A percentile compares a stretch with the other conserved stretches of the same genome.
Conservation (phyloP, 2,329 filamentous ascomycete genomes). For the Coniochaeta sp. region DNA sequence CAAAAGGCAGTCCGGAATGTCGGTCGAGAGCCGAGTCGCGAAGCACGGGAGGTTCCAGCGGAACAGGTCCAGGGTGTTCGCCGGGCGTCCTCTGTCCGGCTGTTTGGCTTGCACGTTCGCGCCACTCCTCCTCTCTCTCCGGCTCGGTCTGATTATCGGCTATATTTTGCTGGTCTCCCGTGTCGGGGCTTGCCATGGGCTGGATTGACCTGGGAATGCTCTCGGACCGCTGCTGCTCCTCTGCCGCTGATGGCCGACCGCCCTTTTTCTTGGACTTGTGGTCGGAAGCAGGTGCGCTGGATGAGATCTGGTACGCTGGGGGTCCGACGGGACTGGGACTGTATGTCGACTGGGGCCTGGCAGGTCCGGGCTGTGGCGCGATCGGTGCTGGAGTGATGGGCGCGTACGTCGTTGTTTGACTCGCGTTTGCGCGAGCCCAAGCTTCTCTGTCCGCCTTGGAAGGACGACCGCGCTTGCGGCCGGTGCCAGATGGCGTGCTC, state of each 20-base stretch:
- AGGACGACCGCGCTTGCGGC: slow-evolving; percentile 24
- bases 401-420: slow-evolving; percentile 13
- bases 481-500: slow-evolving; percentile 10
- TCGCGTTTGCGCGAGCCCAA: slow-evolving; percentile 11
- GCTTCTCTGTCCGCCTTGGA: slow-evolving; percentile 23
- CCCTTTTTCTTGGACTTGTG: slow-evolving; percentile 5
- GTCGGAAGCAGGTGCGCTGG: not conserved
- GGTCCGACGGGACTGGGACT: slow-evolving; percentile 7
- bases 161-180: not conserved
- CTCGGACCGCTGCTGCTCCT: not conserved
- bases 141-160: not conserved
- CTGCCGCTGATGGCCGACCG: not conserved
- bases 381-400: slow-evolving; percentile 15
- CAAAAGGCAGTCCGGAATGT: not conserved
- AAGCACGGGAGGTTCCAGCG: not conserved
- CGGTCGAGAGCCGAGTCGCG: not conserved
- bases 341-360: slow-evolving; percentile 6
- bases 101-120: not conserved
- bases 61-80: not conserved
- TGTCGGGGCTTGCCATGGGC: not conserved
- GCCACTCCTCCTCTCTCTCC: not conserved
- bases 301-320: slow-evolving; percentile 1
- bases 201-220: not conserved
- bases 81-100: not conserved
- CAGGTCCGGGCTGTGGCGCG: slow-evolving; percentile 7